Evolutionary conservation across 805 yeast species (phyloP).

Genomic region (Teunomyces aglyptinius): DNA sequence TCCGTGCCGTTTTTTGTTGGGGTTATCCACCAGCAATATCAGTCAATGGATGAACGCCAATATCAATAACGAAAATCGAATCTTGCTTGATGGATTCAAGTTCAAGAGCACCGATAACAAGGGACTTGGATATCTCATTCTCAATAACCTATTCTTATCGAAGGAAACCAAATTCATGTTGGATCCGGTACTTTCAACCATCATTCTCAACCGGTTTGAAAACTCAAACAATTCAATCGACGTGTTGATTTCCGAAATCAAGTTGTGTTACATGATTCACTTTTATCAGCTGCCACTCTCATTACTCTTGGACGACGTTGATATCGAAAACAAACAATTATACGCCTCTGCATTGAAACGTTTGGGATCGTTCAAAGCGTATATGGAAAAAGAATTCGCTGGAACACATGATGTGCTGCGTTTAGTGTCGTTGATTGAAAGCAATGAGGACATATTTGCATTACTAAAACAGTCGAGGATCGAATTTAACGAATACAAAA

Average conservation of each 20-base stretch:
- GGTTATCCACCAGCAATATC: slow-evolving; percentile 34
- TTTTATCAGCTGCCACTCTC: slow-evolving; percentile 40
- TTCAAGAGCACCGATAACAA: slow-evolving; percentile 33
- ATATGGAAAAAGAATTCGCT: slow-evolving; percentile 22
- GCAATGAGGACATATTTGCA: slow-evolving; percentile 9
- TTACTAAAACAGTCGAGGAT: slow-evolving; percentile 17
- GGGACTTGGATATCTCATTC: slow-evolving; percentile 31
- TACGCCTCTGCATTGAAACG: slow-evolving; percentile 27
- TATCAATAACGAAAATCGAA: slow-evolving; percentile 29
- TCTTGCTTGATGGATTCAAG: slow-evolving; percentile 28
- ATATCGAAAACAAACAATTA: slow-evolving; percentile 7
- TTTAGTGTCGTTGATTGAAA: not conserved
- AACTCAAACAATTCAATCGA: slow-evolving; percentile 43
- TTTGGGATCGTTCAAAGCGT: slow-evolving; percentile 36
- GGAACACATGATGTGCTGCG: not conserved
- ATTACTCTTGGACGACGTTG: slow-evolving; percentile 15
- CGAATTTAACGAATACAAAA: slow-evolving; percentile 23
- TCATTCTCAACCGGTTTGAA: slow-evolving; percentile 33
- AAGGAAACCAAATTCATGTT: slow-evolving; percentile 19
- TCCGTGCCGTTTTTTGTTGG: slow-evolving; percentile 37
- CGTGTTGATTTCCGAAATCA: slow-evolving; percentile 35
- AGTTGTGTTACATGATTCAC: slow-evolving; percentile 37
- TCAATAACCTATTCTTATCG: slow-evolving; percentile 31
- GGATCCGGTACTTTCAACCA: slow-evolving; percentile 23
- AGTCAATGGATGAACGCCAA: slow-evolving; percentile 36